phyloP scores from a whole-genome alignment of 345 rosid species.

The Acer saccharum region DNA sequence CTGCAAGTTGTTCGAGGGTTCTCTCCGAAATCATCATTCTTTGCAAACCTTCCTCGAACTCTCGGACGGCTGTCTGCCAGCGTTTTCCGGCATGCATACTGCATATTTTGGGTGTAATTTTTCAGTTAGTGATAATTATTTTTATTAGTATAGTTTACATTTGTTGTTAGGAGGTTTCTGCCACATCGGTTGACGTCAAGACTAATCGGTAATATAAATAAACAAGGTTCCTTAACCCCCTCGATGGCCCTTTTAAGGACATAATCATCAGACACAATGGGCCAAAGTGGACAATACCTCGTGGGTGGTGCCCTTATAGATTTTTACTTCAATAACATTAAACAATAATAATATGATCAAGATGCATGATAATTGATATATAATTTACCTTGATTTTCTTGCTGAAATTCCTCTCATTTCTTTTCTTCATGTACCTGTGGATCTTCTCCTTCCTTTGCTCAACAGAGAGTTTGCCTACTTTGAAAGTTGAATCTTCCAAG shows the following conservation, averaged over 20 bases:
- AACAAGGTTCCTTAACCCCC: too few relatives aligned
- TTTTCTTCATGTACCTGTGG: conserved; percentile 90
- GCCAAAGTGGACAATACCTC: too few relatives aligned
- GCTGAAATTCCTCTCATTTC: conserved; percentile 92
- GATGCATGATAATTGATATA: background rate
- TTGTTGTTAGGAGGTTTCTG: too few relatives aligned
- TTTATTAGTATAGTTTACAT: background rate
- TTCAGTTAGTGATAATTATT: background rate
- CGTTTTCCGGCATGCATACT: conserved; percentile 96
- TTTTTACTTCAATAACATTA: too few relatives aligned
- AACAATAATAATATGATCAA: background rate
- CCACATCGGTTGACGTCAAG: too few relatives aligned
- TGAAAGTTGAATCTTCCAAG: conserved; percentile 74
- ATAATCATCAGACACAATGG: too few relatives aligned
- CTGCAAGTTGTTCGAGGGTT: conserved; percentile 45
- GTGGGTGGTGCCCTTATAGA: too few relatives aligned
- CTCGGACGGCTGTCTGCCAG: conserved; percentile 94
- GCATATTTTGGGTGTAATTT: conserved; percentile 10
- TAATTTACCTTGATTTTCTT: conserved; percentile 86
- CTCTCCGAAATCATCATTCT: conserved; percentile 79
- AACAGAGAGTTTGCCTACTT: conserved; percentile 73
- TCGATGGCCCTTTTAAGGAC: too few relatives aligned
- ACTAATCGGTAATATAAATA: too few relatives aligned
- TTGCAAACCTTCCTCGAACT: conserved; percentile 94
- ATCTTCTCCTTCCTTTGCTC: conserved; percentile 96